Percentiles rank a stretch among this genome's conserved stretches.
Evolutionary conservation across 352 stramenopile species (phyloP).

Genomic region (Globisporangium carolinianum): DNA sequence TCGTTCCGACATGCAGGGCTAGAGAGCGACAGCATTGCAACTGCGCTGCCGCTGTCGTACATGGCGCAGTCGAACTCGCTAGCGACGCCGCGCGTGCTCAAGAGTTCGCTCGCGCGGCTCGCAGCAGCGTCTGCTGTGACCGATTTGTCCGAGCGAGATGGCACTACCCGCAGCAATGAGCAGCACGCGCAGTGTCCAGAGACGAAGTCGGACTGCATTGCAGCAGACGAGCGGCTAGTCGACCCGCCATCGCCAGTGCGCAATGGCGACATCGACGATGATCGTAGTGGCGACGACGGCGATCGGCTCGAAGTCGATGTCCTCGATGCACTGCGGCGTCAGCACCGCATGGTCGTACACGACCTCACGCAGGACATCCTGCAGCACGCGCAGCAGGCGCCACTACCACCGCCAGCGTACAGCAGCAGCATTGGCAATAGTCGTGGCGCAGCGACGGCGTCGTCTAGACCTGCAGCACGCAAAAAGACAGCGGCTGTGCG

Average conservation of each 20-base stretch:
- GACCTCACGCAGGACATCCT: constrained; percentile 47
- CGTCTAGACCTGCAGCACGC: neutral
- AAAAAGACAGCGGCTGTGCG: too few species aligned
- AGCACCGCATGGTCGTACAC: constrained; percentile 47
- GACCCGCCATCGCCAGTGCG: too few species aligned
- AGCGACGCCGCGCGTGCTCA: constrained; percentile 14
- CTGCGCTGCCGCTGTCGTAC: too few species aligned
- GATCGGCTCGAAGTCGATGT: constrained; percentile 16
- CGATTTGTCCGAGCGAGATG: neutral
- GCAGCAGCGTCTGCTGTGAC: constrained; percentile 1
- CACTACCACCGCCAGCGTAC: constrained; percentile 6
- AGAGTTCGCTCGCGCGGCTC: constrained; percentile 19
- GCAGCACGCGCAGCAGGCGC: constrained; percentile 12
- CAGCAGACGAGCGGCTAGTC: too few species aligned
- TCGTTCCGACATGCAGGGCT: constrained; percentile 26
- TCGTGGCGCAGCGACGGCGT: neutral
- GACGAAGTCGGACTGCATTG: too few species aligned
- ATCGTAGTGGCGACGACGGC: constrained; percentile 6
- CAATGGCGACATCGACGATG: constrained; percentile 1
- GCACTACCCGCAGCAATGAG: neutral
- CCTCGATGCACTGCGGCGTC: constrained; percentile 28
- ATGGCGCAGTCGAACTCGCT: neutral
- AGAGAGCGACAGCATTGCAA: neutral
- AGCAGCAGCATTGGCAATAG: neutral
- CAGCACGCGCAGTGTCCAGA: neutral